Percentiles rank a stretch among this genome's conserved stretches.
Evolutionary conservation across 1,284 basidiomycete genomes (phyloP).

Genomic region (Xerocomus cyaneibrunnescens): DNA sequence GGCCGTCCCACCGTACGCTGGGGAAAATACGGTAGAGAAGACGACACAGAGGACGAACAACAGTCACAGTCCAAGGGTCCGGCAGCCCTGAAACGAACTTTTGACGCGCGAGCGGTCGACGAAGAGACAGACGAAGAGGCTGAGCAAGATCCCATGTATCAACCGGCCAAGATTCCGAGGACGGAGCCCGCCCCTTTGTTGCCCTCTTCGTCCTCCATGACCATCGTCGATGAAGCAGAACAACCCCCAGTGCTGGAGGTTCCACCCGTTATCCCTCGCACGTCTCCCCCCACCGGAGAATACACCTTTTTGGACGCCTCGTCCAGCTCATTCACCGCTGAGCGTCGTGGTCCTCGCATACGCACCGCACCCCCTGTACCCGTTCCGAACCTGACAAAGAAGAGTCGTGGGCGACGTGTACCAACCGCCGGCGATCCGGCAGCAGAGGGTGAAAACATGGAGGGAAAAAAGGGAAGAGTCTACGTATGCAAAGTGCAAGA

Average conservation of each 20-base stretch:
- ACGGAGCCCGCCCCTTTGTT: conserved; percentile 27
- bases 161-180: conserved; percentile 32
- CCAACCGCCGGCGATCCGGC: conserved; percentile 44
- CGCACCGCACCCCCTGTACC: conserved; percentile 53
- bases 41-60: conserved; percentile 31
- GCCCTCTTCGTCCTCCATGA: conserved; percentile 31
- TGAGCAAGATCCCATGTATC: conserved; percentile 17
- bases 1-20: conserved; percentile 35
- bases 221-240: conserved; percentile 30
- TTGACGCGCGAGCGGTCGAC: conserved; percentile 37
- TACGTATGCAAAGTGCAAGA: conserved; percentile 66
- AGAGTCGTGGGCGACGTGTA: conserved; percentile 66
- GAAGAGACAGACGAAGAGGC: conserved; percentile 35
- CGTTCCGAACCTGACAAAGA: conserved; percentile 70
- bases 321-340: conserved; percentile 36
- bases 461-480: conserved; percentile 45
- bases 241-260: conserved; percentile 10
- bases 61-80: conserved; percentile 13
- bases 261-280: conserved; percentile 9
- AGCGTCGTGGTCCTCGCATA: conserved; percentile 38
- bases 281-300: conserved; percentile 34
- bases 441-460: conserved; percentile 28
- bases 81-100: conserved; percentile 33
- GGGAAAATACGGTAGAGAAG: conserved; percentile 36
- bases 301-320: conserved; percentile 38